Conservation (phyloP, 257 asterid genomes). For the Lycium ferocissimum region DNA sequence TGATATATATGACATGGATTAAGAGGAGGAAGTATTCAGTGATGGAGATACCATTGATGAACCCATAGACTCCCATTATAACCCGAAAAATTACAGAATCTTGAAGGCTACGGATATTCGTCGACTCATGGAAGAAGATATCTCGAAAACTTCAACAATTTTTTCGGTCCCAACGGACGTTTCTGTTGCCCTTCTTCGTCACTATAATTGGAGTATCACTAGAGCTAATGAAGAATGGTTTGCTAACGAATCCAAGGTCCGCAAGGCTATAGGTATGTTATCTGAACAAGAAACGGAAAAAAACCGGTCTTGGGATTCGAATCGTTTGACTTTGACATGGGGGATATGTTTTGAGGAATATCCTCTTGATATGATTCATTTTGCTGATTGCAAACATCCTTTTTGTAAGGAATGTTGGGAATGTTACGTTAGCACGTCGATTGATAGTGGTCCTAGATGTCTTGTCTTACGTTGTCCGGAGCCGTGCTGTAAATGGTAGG, state of each 20-base stretch:
- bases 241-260: slow-evolving; percentile 7
- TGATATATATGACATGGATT: background rate
- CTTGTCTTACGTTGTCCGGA: slow-evolving; percentile 23
- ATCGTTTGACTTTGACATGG: background rate
- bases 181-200: slow-evolving; percentile 38
- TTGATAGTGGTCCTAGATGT: slow-evolving; percentile 12
- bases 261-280: slow-evolving; percentile 25
- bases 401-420: slow-evolving; percentile 24
- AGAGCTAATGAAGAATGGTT: slow-evolving; percentile 24
- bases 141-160: slow-evolving; percentile 30
- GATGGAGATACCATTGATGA: background rate
- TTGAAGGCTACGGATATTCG: slow-evolving; percentile 34
- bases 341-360: slow-evolving; percentile 22
- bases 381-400: slow-evolving; percentile 4
- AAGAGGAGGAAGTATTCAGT: background rate
- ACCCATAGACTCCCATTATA: background rate
- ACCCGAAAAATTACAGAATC: slow-evolving; percentile 28
- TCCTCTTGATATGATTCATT: background rate
- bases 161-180: slow-evolving; percentile 38
- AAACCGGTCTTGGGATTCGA: background rate
- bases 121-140: slow-evolving; percentile 37
- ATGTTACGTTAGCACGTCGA: slow-evolving; percentile 2
- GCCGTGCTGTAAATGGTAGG: background rate
- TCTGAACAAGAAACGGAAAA: background rate
- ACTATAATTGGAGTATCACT: slow-evolving; percentile 28